These are phyloP conservation scores for Cladorrhinum samala DNA, from an alignment of 495 filamentous ascomycete species.

Conservation along the genomic window DNA sequence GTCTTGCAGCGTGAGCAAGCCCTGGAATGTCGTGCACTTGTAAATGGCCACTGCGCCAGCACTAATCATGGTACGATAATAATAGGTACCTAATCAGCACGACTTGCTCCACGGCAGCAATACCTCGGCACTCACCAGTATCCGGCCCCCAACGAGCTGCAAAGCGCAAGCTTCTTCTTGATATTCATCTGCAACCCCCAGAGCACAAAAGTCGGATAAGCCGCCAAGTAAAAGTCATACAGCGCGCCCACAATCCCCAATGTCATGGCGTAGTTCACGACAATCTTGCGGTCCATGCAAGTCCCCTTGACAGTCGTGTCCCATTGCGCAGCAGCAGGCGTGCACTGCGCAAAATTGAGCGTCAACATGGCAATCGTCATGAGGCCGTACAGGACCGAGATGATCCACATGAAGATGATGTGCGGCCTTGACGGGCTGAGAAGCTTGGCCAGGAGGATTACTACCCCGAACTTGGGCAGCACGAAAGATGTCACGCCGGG, in stretches of 20 bases:
- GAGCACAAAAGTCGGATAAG: constrained; percentile 16
- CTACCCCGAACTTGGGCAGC: constrained; percentile 23
- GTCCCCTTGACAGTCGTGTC: constrained; percentile 4
- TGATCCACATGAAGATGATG: constrained; percentile 15
- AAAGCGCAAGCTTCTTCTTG: constrained; percentile 24
- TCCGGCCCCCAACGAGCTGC: constrained; percentile 20
- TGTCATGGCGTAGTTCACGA: constrained; percentile 14
- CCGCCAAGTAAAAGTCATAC: constrained; percentile 25
- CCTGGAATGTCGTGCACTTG: constrained; percentile 18
- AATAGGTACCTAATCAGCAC: too few species aligned
- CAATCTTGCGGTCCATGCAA: constrained; percentile 19
- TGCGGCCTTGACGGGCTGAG: constrained; percentile 15
- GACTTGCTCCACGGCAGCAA: too few species aligned
- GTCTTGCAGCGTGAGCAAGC: constrained; percentile 10
- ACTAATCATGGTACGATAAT: background rate
- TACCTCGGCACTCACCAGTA: constrained; percentile 21
- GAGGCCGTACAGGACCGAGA: constrained; percentile 12
- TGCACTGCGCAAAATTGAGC: constrained; percentile 24
- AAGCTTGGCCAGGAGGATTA: constrained; percentile 20
- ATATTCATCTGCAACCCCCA: constrained; percentile 11
- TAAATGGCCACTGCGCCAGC: constrained; percentile 17
- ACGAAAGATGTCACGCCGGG: constrained; percentile 21
- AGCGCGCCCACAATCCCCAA: constrained; percentile 15
- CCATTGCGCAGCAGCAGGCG: constrained; percentile 20
- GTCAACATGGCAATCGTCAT: constrained; percentile 12